Percentiles rank a stretch among this genome's conserved stretches.
Evolutionary conservation across 1,284 basidiomycete species (phyloP).

Genomic region (Chondrostereum purpureum): DNA sequence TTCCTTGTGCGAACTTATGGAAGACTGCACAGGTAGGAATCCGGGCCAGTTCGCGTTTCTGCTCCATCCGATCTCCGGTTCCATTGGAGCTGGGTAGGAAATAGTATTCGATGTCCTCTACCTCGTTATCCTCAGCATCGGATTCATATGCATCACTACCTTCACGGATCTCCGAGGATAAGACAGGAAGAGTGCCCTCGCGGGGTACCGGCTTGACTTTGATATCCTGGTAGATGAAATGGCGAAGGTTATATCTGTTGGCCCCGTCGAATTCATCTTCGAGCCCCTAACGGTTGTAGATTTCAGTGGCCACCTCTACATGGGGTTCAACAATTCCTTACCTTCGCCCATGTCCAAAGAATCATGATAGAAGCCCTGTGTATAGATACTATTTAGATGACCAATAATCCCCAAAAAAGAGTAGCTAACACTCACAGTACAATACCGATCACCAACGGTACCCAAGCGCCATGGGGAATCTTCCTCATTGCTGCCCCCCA

Average conservation of each 20-base stretch:
- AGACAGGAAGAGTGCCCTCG: conserved; percentile 4
- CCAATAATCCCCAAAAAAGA: background rate
- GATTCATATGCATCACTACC: background rate
- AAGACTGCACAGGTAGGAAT: conserved; percentile 51
- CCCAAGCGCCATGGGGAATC: conserved; percentile 58
- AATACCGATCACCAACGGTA: conserved; percentile 50
- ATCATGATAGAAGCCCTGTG: conserved; percentile 40
- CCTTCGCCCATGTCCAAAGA: conserved; percentile 62
- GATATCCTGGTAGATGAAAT: conserved; percentile 35
- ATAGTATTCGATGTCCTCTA: conserved; percentile 13
- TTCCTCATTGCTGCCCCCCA: conserved; percentile 59
- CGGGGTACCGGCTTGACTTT: conserved; percentile 9
- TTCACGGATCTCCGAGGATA: background rate
- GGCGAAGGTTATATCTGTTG: conserved; percentile 47
- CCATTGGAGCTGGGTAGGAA: conserved; percentile 9
- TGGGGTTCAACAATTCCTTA: conserved; percentile 16
- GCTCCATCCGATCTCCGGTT: conserved; percentile 11
- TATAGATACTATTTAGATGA: background rate
- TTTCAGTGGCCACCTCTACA: background rate
- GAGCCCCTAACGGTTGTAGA: conserved; percentile 30
- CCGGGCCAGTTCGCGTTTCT: conserved; percentile 30
- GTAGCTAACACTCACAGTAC: conserved; percentile 31
- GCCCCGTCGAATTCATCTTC: conserved; percentile 54
- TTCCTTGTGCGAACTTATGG: conserved; percentile 45
- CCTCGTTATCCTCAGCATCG: conserved; percentile 10